Conservation (phyloP, 768 basidiomycete species). For the Dioszegia aurantiaca region DNA sequence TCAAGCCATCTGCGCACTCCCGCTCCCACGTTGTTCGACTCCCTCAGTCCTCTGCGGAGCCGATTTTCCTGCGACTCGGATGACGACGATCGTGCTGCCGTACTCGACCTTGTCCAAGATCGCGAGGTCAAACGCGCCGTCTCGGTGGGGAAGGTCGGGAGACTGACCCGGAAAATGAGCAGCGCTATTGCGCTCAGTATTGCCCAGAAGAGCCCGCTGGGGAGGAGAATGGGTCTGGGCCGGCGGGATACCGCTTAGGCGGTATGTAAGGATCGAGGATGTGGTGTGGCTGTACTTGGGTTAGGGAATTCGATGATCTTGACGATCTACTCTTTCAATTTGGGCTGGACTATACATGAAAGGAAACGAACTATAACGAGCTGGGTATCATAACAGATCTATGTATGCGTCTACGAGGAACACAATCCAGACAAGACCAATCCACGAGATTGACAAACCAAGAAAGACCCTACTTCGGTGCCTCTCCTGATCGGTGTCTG, state of each 20-base stretch:
- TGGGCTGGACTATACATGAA: background rate
- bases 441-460: constrained; percentile 17
- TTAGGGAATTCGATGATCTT: background rate
- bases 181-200: background rate
- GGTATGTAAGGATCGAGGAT: background rate
- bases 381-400: constrained; percentile 3
- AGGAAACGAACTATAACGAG: background rate
- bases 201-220: background rate
- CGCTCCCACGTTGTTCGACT: background rate
- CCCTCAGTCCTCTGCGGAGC: background rate
- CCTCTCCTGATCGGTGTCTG: constrained; percentile 12
- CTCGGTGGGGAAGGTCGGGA: background rate
- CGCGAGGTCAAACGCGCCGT: background rate
- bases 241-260: background rate
- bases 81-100: background rate
- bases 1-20: constrained; percentile 1
- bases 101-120: background rate
- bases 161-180: constrained; percentile 10
- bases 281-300: background rate
- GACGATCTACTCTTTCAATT: constrained; percentile 2
- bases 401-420: constrained; percentile 19
- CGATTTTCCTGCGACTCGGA: constrained; percentile 11
- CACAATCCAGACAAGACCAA: constrained; percentile 24
- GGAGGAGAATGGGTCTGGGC: background rate
- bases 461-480: constrained; percentile 11